These are phyloP conservation scores for Ampelomyces quisqualis DNA, from an alignment of 2,329 filamentous ascomycete species.

Conservation along the genomic window DNA sequence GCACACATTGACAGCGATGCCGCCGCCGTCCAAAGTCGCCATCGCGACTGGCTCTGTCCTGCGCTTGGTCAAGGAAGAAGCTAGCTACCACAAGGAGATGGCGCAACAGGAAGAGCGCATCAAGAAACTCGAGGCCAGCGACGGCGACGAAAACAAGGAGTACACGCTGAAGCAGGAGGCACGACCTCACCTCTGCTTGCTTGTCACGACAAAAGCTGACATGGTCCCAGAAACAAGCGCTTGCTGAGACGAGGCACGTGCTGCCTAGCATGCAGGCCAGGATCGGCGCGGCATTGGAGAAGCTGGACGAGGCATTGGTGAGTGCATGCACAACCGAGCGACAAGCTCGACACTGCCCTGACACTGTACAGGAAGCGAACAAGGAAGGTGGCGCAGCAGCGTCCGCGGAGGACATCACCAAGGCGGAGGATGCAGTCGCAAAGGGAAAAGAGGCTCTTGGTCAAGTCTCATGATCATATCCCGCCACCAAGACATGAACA, in stretches of 20 bases:
- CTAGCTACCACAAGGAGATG: constrained; percentile 85
- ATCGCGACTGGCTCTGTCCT: constrained; percentile 78
- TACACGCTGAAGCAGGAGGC: constrained; percentile 88
- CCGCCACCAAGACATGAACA: no score
- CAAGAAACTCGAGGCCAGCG: constrained; percentile 62
- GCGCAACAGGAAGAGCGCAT: constrained; percentile 71
- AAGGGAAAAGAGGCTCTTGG: constrained; percentile 44
- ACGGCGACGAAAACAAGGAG: constrained; percentile 71
- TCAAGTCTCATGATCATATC: constrained; percentile 28
- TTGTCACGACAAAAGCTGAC: constrained; percentile 8
- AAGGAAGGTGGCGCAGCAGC: constrained; percentile 44
- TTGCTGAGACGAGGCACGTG: constrained; percentile 85
- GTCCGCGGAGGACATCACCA: constrained; percentile 48
- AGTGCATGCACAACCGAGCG: constrained; percentile 43
- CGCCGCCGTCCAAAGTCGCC: constrained; percentile 70
- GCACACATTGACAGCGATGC: constrained; percentile 58
- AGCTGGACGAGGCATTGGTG: constrained; percentile 75
- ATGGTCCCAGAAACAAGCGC: constrained; percentile 64
- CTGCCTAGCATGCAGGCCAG: constrained; percentile 71
- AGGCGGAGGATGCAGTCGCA: constrained; percentile 47
- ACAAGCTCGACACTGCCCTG: no score
- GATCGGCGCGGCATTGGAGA: constrained; percentile 69
- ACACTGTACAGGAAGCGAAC: constrained; percentile 41
- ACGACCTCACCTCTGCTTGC: constrained; percentile 6
- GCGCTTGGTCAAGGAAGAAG: constrained; percentile 88